These are phyloP conservation scores for Leptoxyphium fumago DNA, from an alignment of 2,329 filamentous ascomycete genomes.

Conservation along the genomic window DNA sequence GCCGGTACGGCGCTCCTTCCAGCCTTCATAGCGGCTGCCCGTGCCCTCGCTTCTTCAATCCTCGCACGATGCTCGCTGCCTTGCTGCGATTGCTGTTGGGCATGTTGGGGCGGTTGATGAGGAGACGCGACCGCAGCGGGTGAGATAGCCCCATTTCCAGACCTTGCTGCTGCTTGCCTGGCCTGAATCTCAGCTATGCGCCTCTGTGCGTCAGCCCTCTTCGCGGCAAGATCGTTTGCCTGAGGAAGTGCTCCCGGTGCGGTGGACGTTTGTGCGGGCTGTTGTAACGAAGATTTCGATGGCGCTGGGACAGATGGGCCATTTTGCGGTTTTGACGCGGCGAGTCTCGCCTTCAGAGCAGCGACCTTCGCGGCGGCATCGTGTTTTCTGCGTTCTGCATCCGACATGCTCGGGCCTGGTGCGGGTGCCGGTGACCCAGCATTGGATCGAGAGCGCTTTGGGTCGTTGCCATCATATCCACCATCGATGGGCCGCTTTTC, in stretches of 20 bases:
- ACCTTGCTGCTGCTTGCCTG: conserved; percentile 14
- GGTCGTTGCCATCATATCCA: conserved; percentile 21
- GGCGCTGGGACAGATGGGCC: conserved; percentile 4
- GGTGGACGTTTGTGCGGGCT: conserved; percentile 4
- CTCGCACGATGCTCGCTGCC: background rate
- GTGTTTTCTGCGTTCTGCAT: conserved; percentile 19
- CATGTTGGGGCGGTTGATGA: conserved; percentile 4
- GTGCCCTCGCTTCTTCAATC: conserved; percentile 11
- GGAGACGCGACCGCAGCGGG: background rate
- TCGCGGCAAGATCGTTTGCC: conserved; percentile 11
- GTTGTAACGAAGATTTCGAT: conserved; percentile 1
- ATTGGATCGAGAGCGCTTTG: conserved; percentile 27
- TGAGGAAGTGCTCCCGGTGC: conserved; percentile 7
- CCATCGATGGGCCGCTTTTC: conserved; percentile 29
- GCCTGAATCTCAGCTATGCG: conserved; percentile 22
- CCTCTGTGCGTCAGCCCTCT: conserved; percentile 15
- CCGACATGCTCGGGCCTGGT: conserved; percentile 8
- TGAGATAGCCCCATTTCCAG: conserved; percentile 1
- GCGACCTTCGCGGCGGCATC: conserved; percentile 20
- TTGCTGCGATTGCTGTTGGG: conserved; percentile 2
- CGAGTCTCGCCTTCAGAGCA: conserved; percentile 21
- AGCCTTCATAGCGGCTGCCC: conserved; percentile 10
- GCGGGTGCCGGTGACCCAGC: conserved; percentile 21
- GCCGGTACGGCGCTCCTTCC: conserved; percentile 5
- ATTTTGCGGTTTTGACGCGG: conserved; percentile 10